Base-by-base conservation (phyloP, 805 yeast species). In the Metschnikowia vanudenii region DNA sequence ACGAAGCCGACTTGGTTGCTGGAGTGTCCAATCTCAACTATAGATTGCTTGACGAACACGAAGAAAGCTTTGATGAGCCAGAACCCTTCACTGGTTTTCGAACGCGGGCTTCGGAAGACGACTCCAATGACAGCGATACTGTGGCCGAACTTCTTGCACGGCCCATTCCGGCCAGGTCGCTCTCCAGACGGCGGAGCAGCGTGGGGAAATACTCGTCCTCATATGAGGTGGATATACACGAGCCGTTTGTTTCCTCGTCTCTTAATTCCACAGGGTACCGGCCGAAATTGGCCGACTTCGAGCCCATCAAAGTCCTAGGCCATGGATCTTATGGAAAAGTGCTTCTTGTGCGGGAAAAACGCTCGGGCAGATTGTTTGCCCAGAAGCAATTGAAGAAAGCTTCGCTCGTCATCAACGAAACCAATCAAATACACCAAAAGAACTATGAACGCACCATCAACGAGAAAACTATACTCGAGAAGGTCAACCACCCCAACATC, bases 251-350 rank as follows among this genome's bases (percentile, higher is more conserved):
- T 8, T 61, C 69, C 4, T 55, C 67, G 14, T 53, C 62, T 8
- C 47, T 62, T 8, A 48, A 56, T 7, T 44, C 47, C 22, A 13
- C 39, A 11, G 42, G 42, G 13, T 46, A 49, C 46, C 43, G 43
- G 18, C 60, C 58, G 31, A 48, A 51, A 45, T 41, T 67, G 19
- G 55, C 59, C n/a, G 96, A 89, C 59, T 89, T 90, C 57, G 81
- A 78, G 55, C 85, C 87, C 2, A 64, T 90, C 6, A 84, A 80
- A 54, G 94, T 88, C 0, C 69, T 89, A 5, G 97, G 97, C 0
- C 78, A 82, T 42, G 97, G 97, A 3, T 89, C 96, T 2, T 89
- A 86, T 55, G 96, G 97, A 3, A 88, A 87, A 60, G 97, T 89
- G 2, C 67, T 87, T 8, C 67, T 89, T 18, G 96, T 89, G 1